These are phyloP conservation scores for Phaeosphaeria sp. DNA, from an alignment of 2,329 filamentous ascomycete species.

Conservation along the genomic window DNA sequence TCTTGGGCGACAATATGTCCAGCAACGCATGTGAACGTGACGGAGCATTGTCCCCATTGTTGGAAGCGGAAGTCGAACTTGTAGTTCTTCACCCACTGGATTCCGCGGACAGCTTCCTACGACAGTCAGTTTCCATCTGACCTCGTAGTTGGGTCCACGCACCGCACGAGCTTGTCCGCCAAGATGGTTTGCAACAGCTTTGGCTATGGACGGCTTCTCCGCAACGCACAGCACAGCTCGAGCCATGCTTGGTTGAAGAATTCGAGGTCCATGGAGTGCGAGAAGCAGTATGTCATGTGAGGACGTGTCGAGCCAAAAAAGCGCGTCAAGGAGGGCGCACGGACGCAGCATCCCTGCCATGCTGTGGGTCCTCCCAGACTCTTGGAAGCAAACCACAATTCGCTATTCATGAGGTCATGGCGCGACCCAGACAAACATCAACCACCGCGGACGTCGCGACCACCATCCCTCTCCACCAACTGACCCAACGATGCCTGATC, in stretches of 20 bases:
- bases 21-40: conserved; percentile 92
- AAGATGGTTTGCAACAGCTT: conserved; percentile 88
- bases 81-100: conserved; percentile 91
- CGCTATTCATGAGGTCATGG: conserved; percentile 36
- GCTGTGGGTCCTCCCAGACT: neutral
- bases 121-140: conserved; percentile 12
- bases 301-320: conserved; percentile 34
- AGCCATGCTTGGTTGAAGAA: conserved; percentile 34
- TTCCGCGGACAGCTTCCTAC: conserved; percentile 71
- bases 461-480: neutral
- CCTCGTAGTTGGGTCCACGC: conserved; percentile 9
- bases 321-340: conserved; percentile 26
- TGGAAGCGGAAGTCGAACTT: conserved; percentile 89
- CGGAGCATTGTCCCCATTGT: conserved; percentile 79
- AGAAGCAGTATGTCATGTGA: conserved; percentile 40
- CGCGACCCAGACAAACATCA: conserved; percentile 6
- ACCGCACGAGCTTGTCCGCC: conserved; percentile 80
- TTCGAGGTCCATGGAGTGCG: conserved; percentile 6
- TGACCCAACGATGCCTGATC: conserved; percentile 53
- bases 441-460: neutral
- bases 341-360: conserved; percentile 5
- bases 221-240: conserved; percentile 74
- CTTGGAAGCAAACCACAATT: conserved; percentile 14
- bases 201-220: conserved; percentile 93
- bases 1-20: conserved; percentile 86